Evolutionary conservation across 768 basidiomycete species (phyloP).

Genomic region (Boletus insuetus): DNA sequence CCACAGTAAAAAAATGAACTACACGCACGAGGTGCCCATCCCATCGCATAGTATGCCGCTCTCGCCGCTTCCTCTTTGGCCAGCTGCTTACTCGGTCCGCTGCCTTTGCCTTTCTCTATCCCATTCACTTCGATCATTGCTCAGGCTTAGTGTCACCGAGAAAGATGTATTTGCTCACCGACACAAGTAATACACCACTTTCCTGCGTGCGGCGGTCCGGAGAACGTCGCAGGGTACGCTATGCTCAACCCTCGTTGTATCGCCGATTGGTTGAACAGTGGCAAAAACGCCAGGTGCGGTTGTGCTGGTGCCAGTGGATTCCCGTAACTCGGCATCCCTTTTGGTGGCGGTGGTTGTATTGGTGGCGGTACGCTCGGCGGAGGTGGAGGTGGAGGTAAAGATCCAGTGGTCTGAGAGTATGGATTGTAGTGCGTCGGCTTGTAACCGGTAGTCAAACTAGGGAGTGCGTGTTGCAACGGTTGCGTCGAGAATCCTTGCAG

Average conservation of each 20-base stretch:
- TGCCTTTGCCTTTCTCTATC: slow-evolving; percentile 61
- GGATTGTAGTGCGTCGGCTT: slow-evolving; percentile 31
- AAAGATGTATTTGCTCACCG: slow-evolving; percentile 44
- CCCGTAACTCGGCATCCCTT: slow-evolving; percentile 30
- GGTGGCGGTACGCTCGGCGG: slow-evolving; percentile 33
- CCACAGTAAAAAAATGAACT: neutral
- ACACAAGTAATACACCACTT: slow-evolving; percentile 66
- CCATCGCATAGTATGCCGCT: slow-evolving; percentile 70
- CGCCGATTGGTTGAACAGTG: slow-evolving; percentile 73
- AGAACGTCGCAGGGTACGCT: slow-evolving; percentile 57
- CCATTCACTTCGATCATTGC: slow-evolving; percentile 54
- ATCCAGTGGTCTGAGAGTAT: slow-evolving; percentile 15
- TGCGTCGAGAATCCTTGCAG: slow-evolving; percentile 32
- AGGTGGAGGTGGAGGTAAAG: slow-evolving; percentile 19
- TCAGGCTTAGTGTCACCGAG: neutral
- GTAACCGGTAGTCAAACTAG: slow-evolving; percentile 16
- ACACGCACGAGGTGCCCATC: slow-evolving; percentile 55
- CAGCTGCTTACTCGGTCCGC: slow-evolving; percentile 66
- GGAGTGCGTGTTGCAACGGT: slow-evolving; percentile 20
- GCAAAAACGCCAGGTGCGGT: slow-evolving; percentile 61
- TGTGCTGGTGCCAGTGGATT: slow-evolving; percentile 68
- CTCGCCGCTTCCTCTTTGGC: slow-evolving; percentile 79
- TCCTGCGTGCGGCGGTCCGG: slow-evolving; percentile 66
- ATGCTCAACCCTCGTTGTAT: slow-evolving; percentile 61
- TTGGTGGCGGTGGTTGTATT: slow-evolving; percentile 36